Evolutionary conservation across 805 yeast genomes (phyloP).

Genomic region (Diddensiella santjacobensis): DNA sequence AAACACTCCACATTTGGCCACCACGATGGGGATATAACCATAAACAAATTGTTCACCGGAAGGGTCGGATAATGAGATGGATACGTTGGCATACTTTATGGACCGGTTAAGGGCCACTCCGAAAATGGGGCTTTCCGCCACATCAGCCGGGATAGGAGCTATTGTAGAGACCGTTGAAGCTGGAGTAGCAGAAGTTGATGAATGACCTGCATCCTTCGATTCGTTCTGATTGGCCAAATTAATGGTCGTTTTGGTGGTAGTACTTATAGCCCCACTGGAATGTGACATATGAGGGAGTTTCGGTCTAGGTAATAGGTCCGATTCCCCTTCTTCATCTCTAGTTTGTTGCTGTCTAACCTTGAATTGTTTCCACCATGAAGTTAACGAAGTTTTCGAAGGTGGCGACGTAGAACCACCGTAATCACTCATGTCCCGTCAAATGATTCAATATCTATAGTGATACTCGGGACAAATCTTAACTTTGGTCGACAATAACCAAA

Average conservation of each 20-base stretch:
- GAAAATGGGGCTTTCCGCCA: conserved; percentile 48
- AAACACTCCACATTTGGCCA: conserved; percentile 92
- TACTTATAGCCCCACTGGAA: conserved; percentile 30
- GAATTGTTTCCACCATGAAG: conserved; percentile 44
- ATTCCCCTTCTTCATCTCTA: conserved; percentile 5
- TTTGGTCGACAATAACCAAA: too few species aligned
- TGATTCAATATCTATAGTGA: too few species aligned
- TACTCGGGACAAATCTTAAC: too few species aligned
- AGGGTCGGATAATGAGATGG: conserved; percentile 59
- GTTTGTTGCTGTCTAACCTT: conserved; percentile 24
- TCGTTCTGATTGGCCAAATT: not conserved
- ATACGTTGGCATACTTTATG: conserved; percentile 70
- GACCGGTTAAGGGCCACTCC: conserved; percentile 76
- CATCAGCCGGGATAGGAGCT: conserved; percentile 9
- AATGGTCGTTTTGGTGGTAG: too few species aligned
- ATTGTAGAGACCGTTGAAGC: conserved; percentile 9
- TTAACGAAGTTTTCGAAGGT: conserved; percentile 34
- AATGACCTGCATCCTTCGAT: not conserved
- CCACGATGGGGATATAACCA: conserved; percentile 87
- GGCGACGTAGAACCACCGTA: conserved; percentile 23
- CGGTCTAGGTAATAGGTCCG: conserved; percentile 27
- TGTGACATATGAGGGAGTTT: conserved; percentile 36
- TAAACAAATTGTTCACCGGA: conserved; percentile 63
- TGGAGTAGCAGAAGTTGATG: not conserved
- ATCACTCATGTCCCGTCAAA: conserved; percentile 12